Evolutionary conservation across 768 basidiomycete species (phyloP), one percentile per base, ranked within the genome.

Genomic region (Cystofilobasidium bisporidii): DNA sequence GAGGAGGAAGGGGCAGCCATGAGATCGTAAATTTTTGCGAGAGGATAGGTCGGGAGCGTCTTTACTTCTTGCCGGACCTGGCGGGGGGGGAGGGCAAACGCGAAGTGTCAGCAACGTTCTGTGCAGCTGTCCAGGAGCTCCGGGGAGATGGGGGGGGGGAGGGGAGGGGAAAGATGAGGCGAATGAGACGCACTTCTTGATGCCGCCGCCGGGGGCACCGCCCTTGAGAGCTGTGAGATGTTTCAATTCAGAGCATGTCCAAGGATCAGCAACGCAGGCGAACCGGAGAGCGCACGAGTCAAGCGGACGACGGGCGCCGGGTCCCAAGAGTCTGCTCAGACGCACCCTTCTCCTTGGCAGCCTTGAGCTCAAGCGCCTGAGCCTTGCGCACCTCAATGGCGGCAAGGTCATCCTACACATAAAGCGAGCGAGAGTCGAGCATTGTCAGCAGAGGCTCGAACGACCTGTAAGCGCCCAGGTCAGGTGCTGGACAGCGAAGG

Each of bases 301-400:
- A 32, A 40, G 22, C 12, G 30, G 41, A 30, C 8, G 38, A n/a
- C 36, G 22, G 53, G 22, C 1, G 36, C 26, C 18, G 47, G 30
- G n/a, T 2, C 36, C 12, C 20, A 17, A 24, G 10, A 41, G 24
- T n/a, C 6, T 28, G 28, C 15, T 10, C 28, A 45, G 30, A 64
- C 70, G 36, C 18, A 68, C 66, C 70, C 67, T 69, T 70, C 53
- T 70, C 71, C 64, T 65, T 67, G 24, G 64, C 64, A 47, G 69
- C 71, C 71, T 70, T 72, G 66, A 70, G 65, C 58, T 72, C 71
- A 30, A 62, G 63, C 43, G 70, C 66, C 33, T 72, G 61, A 33
- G n/a, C 38, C 70, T 70, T 70, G 40, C 58, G 66, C 36, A 65
- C 65, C 41, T 70, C 67, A 33, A 65, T 60, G 20, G 67, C 64